Base-by-base conservation (phyloP, 2,329 filamentous ascomycete species). In the Fusarium sp. region DNA sequence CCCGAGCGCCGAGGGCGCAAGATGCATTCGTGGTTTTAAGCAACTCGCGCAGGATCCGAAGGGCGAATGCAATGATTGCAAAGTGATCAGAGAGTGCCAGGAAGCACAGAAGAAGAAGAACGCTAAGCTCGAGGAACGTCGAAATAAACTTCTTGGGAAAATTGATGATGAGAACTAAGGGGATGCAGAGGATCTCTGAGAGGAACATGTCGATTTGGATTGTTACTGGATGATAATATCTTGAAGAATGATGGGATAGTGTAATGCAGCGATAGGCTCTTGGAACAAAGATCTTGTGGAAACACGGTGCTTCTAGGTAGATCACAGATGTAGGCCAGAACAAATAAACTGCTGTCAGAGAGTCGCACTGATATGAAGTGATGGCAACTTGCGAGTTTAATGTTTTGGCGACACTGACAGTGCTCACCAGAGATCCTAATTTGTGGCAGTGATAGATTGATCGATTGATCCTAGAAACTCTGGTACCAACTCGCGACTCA, bases 181-280 rank as follows among this genome's bases (percentile, higher is more conserved):
- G 2, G 6, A n/a, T 6, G 7, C 7, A 26, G 4, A 19, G 26
- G n/a, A 7, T 1, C 11, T 3, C 8, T 30, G 14, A 2, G 2
- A 34, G 21, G 7, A 1, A 5, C 7, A 12, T n/a, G 10, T 2
- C 10, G 3, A 6, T 12, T n/a, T n/a, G 34, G 10, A 7, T n/a
- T 37, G 10, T 37, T 11, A 18, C 10, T n/a, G 18, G 34, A 37
- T 6, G 34, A n/a, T 4, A 1, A 7, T 3, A 4, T n/a, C 3
- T 6, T 7, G 5, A 37, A 7, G 18, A 10, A 37, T 2, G 16
- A n/a, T 37, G 3, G 9, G 18, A 6, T n/a, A n/a, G 3, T n/a
- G 10, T 6, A 2, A n/a, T 37, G 28, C 28, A 28, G 28, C 28
- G 28, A 28, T 28, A 13, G 28, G 6, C 0, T 13, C 6, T 28